Evolutionary conservation across 73 alveolate species (phyloP).

Genomic region (Paraurostyla sp.): DNA sequence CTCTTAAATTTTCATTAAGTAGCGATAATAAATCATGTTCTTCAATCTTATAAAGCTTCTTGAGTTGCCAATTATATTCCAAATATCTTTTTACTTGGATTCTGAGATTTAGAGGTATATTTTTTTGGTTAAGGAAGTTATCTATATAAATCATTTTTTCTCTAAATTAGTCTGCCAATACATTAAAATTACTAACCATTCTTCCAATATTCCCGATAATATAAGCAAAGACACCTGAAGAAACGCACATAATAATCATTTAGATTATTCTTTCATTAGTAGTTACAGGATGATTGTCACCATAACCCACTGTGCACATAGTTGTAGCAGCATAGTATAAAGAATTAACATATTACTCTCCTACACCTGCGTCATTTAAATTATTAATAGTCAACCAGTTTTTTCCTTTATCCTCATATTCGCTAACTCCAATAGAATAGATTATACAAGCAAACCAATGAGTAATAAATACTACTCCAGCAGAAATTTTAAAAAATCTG

Average conservation of each 20-base stretch:
- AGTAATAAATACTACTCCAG: slow-evolving; percentile 20
- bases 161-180: slow-evolving; percentile 61
- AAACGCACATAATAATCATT: slow-evolving; percentile 70
- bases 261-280: slow-evolving; percentile 81
- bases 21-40: slow-evolving; percentile 73
- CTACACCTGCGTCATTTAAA: slow-evolving; percentile 66
- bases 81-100: slow-evolving; percentile 76
- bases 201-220: slow-evolving; percentile 82
- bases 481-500: slow-evolving; percentile 36
- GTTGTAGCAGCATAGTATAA: slow-evolving; percentile 89
- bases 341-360: slow-evolving; percentile 76
- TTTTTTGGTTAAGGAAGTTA: slow-evolving; percentile 70
- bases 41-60: slow-evolving; percentile 75
- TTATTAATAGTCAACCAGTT: slow-evolving; percentile 62
- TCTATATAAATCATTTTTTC: slow-evolving; percentile 73
- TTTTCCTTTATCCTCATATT: neutral
- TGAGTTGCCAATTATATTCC: slow-evolving; percentile 79
- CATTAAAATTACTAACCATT: slow-evolving; percentile 64
- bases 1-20: slow-evolving; percentile 71
- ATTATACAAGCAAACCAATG: slow-evolving; percentile 66
- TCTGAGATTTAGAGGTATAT: slow-evolving; percentile 70
- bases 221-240: slow-evolving; percentile 83
- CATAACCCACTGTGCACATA: slow-evolving; percentile 89
- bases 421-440: slow-evolving; percentile 19
- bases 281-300: slow-evolving; percentile 88